Base-by-base conservation (phyloP, 257 asterid genomes). In the Lithospermum erythrorhizon region DNA sequence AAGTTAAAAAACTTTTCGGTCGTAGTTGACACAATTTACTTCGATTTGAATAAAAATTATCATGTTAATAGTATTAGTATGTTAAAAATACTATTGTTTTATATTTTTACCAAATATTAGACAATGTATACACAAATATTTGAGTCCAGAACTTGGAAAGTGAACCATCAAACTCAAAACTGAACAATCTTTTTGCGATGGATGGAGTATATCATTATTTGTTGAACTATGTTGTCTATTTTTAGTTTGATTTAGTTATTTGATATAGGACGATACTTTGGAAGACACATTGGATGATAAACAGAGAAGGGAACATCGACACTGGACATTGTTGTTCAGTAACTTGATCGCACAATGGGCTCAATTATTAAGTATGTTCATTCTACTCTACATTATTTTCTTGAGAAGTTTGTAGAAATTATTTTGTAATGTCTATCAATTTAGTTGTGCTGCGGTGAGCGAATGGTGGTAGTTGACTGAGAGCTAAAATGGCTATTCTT, bases 301-400 rank as follows among this genome's bases (percentile, higher is more conserved):
- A 45, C 79, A 75, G 68, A 72, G 65, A 24, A 78, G 65, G 67
- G 97, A 77, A 71, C 79, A 64, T 55, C 67, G 70, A 76, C 98
- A 88, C 64, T 91, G 98, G 98, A 63, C 89, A 3, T 71, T 83
- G 61, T 80, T 88, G 19, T 88, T 91, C 66, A 79, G 95, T 9
- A 79, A 84, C 19, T 71, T 91, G 70, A 83, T 91, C 62, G 85
- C 94, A 10, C 91, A 91, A 79, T 91, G 98, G 98, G 95, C 95
- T 35, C 98, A 91, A 22, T 91, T 95, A 95, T 70, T 91, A 74
- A 95, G 98, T 90, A 32, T 21, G 94, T 57, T 11, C 2, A 6
- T 16, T 19, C 22, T 58, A 15, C 47, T 24, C 30, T 13, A 18
- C 20, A 0, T 13, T 19, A 9, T 5, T 66, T 58, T 11, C 20